phyloP scores from a whole-genome alignment of 2,329 filamentous ascomycete genomes.

The Podosphaera leucotricha region DNA sequence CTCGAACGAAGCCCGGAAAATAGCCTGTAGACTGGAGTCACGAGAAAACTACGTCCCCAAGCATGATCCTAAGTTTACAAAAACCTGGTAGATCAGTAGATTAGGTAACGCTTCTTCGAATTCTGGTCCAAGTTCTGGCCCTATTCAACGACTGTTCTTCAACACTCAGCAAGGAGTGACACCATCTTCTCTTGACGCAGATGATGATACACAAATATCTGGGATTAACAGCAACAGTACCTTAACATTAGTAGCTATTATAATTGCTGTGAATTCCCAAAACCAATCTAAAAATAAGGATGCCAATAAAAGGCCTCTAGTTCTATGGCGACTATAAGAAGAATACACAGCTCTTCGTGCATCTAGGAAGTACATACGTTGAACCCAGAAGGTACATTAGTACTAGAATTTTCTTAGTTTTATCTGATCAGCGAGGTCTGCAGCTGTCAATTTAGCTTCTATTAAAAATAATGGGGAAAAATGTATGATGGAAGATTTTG shows the following conservation, averaged over 20 bases:
- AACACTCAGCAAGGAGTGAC: not conserved
- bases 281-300: not conserved
- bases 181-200: not conserved
- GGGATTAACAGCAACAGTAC: not conserved
- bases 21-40: not conserved
- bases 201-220: not conserved
- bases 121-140: not conserved
- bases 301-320: not conserved
- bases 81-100: not conserved
- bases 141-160: not conserved
- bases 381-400: no score
- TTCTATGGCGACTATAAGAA: not conserved
- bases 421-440: no score
- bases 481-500: no score
- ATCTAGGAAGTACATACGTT: not conserved
- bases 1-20: not conserved
- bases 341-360: not conserved
- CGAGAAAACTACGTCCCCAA: not conserved
- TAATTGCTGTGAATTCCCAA: not conserved
- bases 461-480: no score
- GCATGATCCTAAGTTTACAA: not conserved
- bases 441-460: no score
- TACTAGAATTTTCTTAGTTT: no score
- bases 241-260: not conserved
- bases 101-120: not conserved